Conservation (phyloP, 768 basidiomycete genomes). For the Podaxis sp. region DNA sequence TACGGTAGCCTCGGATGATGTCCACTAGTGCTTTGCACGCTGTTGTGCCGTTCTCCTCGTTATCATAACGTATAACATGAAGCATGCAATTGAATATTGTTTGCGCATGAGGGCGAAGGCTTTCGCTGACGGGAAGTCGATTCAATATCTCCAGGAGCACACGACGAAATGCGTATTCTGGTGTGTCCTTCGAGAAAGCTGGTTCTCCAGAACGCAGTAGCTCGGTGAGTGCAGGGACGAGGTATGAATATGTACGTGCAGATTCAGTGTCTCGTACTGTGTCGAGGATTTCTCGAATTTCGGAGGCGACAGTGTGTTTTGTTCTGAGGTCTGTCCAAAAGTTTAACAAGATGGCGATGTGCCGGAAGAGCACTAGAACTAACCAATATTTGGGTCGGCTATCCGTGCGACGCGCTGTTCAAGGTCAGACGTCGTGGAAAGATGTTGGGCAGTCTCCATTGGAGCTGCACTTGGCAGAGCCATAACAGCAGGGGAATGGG, state of each 20-base stretch:
- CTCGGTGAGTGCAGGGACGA: conserved; percentile 71
- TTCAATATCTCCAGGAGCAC: conserved; percentile 86
- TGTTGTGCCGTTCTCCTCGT: conserved; percentile 90
- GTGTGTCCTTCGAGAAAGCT: conserved; percentile 58
- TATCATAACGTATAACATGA: conserved; percentile 80
- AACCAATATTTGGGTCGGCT: conserved; percentile 72
- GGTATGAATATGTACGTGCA: conserved; percentile 60
- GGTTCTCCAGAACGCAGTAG: conserved; percentile 67
- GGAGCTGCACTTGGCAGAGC: conserved; percentile 29
- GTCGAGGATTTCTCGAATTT: conserved; percentile 80
- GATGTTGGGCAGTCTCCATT: conserved; percentile 29
- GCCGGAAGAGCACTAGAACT: conserved; percentile 13
- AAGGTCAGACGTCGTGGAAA: conserved; percentile 48
- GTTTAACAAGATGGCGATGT: neutral
- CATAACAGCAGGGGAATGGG: conserved; percentile 10
- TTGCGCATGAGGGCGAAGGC: conserved; percentile 62
- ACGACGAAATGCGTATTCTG: conserved; percentile 81
- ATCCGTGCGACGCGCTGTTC: conserved; percentile 70
- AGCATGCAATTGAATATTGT: conserved; percentile 78
- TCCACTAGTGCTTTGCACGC: conserved; percentile 93
- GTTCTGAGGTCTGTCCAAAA: conserved; percentile 55
- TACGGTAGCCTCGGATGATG: conserved; percentile 73
- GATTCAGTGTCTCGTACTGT: conserved; percentile 73
- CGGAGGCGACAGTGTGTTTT: conserved; percentile 66
- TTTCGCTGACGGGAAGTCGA: conserved; percentile 78